Evolutionary conservation across 208 protist species (phyloP).

Genomic region (Crithidia expoeki): DNA sequence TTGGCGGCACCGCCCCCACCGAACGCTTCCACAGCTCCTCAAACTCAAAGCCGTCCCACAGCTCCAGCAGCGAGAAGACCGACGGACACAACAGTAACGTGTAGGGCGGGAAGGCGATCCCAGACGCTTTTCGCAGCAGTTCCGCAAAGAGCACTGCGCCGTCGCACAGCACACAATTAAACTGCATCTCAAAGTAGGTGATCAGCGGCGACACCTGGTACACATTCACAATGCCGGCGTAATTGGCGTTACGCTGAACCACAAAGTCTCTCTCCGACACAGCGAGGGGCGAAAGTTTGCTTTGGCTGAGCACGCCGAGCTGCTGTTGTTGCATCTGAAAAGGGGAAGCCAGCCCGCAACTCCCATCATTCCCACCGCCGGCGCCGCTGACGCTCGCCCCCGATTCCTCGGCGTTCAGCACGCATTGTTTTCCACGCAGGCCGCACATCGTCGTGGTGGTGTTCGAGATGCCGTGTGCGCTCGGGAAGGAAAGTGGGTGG

Average conservation of each 20-base stretch:
- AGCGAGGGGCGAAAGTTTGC: slow-evolving; percentile 4
- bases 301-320: background rate
- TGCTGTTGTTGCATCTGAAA: background rate
- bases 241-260: slow-evolving; percentile 37
- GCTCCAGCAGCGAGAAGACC: slow-evolving; percentile 73
- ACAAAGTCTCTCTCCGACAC: slow-evolving; percentile 35
- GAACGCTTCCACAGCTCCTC: slow-evolving; percentile 40
- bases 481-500: slow-evolving; percentile 2
- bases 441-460: background rate
- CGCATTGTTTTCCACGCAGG: slow-evolving; percentile 18
- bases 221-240: slow-evolving; percentile 53
- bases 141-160: slow-evolving; percentile 62
- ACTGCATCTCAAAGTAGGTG: slow-evolving; percentile 81
- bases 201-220: slow-evolving; percentile 71
- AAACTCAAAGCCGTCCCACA: slow-evolving; percentile 85
- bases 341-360: background rate
- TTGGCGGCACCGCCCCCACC: slow-evolving; percentile 1
- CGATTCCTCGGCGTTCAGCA: slow-evolving; percentile 18
- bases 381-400: slow-evolving; percentile 8
- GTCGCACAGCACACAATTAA: slow-evolving; percentile 54
- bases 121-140: slow-evolving; percentile 44
- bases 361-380: background rate
- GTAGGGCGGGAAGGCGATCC: slow-evolving; percentile 70
- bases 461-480: slow-evolving; percentile 10
- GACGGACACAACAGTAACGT: slow-evolving; percentile 74